Evolutionary conservation across 441 rosid species (phyloP), one percentile per base, ranked within the genome.

Genomic region (Erysimum pusillum): DNA sequence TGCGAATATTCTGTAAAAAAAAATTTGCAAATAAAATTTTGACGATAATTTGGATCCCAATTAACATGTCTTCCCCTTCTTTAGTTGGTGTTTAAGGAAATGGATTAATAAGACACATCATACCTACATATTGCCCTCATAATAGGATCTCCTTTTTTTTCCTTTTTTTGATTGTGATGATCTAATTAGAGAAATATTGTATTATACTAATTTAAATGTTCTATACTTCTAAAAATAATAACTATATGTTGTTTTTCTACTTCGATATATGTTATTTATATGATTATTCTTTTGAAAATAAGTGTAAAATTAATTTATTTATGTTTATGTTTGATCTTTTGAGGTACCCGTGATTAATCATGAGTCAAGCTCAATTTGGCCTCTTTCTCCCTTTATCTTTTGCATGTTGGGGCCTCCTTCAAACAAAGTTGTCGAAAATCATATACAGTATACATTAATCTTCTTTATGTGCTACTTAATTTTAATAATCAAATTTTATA

Each of bases 361-460:
- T 89, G 88, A 85, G 87, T 83, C 87, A 86, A 90, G 82, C 83
- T 86, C 83, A 79, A 80, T 82, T 86, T 82, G 84, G 79, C 83
- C 69, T 73, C 80, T 88, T 80, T 63, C 69, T 45, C 44, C 64
- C 85, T 84, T 87, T 88, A 73, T 49, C 85, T 86, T 89, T 87
- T 78, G 78, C 75, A 77, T 59, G 72, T 76, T 84, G 91, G 92
- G 92, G 35, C 89, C 90, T 84, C 80, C 71, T 62, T 76, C 76
- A 70, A 82, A 79, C 84, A 90, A 88, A 90, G 95, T 84, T 88
- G 91, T 90, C 87, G 87, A 85, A 70, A 83, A 79, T 73, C 52
- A 73, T 76, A 71, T 75, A n/a, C n/a, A n/a, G n/a, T n/a, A 59
- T 64, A 71, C 71, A 72, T 53, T 78, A 52, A 68, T 67, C 65